Conservation (phyloP, 23 red algal species). For the Cyanidioschyzon merolae region DNA sequence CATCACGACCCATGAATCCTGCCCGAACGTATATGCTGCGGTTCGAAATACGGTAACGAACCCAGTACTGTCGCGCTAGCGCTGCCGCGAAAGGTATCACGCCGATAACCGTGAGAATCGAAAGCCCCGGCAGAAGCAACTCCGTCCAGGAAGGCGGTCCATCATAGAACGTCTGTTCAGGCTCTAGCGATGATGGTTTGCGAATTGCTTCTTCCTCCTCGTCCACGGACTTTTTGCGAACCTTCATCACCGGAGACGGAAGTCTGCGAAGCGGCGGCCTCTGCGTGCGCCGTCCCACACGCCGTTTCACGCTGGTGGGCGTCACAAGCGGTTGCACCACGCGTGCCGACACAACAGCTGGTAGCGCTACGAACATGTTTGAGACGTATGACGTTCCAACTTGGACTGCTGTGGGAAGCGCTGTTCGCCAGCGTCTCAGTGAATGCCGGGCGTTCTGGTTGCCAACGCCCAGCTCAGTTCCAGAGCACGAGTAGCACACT, state of each 20-base stretch:
- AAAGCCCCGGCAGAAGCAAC: conserved; percentile 70
- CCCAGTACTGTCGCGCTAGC: conserved; percentile 64
- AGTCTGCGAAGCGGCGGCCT: not conserved
- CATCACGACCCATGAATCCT: conserved; percentile 75
- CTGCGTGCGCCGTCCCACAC: not conserved
- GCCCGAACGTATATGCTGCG: conserved; percentile 57
- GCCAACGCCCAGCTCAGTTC: no score
- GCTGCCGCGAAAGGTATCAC: conserved; percentile 86
- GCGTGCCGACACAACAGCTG: not conserved
- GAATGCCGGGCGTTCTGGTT: no score
- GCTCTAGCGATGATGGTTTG: conserved; percentile 28
- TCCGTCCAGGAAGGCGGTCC: conserved; percentile 55
- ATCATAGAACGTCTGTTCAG: conserved; percentile 69
- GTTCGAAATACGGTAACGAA: conserved; percentile 78
- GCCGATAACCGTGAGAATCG: conserved; percentile 87
- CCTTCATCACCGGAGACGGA: not conserved
- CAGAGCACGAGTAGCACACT: no score
- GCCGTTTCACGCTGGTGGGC: not conserved
- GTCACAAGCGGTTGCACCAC: not conserved
- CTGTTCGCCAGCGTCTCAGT: no score
- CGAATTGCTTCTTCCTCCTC: not conserved
- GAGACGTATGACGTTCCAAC: no score
- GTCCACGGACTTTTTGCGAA: not conserved
- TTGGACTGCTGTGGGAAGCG: no score
- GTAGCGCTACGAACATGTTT: not conserved